Base-by-base conservation (phyloP, 257 asterid genomes). In the Perilla frutescens region DNA sequence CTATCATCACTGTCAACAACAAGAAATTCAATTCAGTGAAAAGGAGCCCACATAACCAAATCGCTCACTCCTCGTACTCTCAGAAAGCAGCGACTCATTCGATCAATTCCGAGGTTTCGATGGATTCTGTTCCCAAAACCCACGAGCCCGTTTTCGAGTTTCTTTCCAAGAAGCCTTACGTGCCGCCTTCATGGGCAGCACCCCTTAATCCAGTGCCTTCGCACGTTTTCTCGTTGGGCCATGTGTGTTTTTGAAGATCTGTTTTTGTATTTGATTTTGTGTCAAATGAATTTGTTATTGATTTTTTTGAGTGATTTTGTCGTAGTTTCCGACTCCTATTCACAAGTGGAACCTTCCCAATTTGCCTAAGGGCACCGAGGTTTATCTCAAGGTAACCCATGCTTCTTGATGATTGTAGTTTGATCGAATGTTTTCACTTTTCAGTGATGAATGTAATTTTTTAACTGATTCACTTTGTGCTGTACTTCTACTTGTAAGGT, bases 321-420 rank as follows among this genome's bases (percentile, higher is more conserved):
- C n/a, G 15, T 39, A 94, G 99, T 85, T 91, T 74, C 99, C 99
- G 0, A 95, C 96, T 73, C 99, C 99, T 68, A 89, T 95, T 79
- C 98, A 95, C 87, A 81, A 78, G 70, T 95, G 99, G 99, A 87
- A 84, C 77, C 92, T 95, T 58, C 99, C 98, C 11, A 87, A 90
- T 90, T 79, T 95, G 84, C 98, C 99, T 8, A 87, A 83, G 74
- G 68, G 84, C 70, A 90, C 97, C 29, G 90, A 91, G 83, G 94
- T 95, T 70, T 95, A 90, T 85, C 64, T 95, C 81, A 95, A 95
- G 99, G 99, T 94, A 81, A 51, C 43, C 39, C 29, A 37, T 32
- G 45, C 4, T 75, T 65, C 49, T 70, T 37, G 9, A n/a, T 58
- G 12, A 34, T 62, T 57, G 39, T 43, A 49, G 59, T 65, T 20